phyloP scores from a whole-genome alignment of 257 asterid genomes.

The Solanum lignicaule region DNA sequence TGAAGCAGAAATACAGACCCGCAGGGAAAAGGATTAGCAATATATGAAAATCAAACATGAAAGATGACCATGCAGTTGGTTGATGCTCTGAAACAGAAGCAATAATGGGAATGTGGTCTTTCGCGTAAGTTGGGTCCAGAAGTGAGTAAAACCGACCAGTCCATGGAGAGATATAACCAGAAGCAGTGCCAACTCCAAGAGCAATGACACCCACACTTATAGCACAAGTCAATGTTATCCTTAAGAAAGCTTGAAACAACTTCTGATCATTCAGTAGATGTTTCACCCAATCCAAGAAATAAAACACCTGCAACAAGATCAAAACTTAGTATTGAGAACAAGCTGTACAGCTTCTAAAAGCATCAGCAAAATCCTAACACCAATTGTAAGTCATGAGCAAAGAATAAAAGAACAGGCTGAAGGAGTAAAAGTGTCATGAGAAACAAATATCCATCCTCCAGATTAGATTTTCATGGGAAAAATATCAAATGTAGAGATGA shows the following conservation, averaged over 20 bases:
- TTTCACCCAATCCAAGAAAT: slow-evolving; percentile 93
- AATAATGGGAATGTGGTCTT: slow-evolving; percentile 95
- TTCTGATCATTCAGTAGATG: slow-evolving; percentile 76
- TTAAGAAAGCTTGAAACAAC: slow-evolving; percentile 78
- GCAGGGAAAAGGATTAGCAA: slow-evolving; percentile 89
- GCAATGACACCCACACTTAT: slow-evolving; percentile 74
- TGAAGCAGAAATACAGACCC: slow-evolving; percentile 98
- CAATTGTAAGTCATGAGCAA: background rate
- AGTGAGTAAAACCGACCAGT: slow-evolving; percentile 98
- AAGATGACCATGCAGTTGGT: slow-evolving; percentile 99
- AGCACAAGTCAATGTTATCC: slow-evolving; percentile 76
- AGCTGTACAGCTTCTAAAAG: background rate
- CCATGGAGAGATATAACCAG: slow-evolving; percentile 98
- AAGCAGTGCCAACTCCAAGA: slow-evolving; percentile 92
- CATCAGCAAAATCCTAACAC: background rate
- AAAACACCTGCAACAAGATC: slow-evolving; percentile 63
- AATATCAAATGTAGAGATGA: background rate
- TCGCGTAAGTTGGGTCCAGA: slow-evolving; percentile 94
- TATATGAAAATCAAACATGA: slow-evolving; percentile 96
- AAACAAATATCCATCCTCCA: background rate
- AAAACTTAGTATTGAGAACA: slow-evolving; percentile 6
- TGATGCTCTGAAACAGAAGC: slow-evolving; percentile 99
- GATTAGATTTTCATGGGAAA: background rate
- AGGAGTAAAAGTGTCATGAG: background rate
- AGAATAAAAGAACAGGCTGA: background rate